Conservation (phyloP, 2,329 filamentous ascomycete genomes). For the Didymella keratinophila region DNA sequence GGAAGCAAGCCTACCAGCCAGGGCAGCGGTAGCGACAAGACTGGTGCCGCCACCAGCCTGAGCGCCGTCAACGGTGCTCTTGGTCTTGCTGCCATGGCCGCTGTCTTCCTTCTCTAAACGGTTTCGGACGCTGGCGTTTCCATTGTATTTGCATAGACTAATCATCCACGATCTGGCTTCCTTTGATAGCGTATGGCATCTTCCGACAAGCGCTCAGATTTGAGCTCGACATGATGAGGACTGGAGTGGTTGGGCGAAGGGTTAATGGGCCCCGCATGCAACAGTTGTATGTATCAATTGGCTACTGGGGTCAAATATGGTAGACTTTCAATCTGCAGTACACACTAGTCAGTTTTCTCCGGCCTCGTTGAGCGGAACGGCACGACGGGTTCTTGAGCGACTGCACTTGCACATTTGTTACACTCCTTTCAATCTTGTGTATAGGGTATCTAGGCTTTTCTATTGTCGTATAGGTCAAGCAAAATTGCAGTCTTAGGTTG, state of each 20-base stretch:
- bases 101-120: conserved; percentile 58
- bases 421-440: conserved; percentile 36
- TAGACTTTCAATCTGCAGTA: conserved; percentile 47
- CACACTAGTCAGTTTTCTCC: conserved; percentile 33
- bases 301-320: conserved; percentile 40
- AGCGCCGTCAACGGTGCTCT: conserved; percentile 54
- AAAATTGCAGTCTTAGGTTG: conserved; percentile 8
- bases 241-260: conserved; percentile 35
- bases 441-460: conserved; percentile 9
- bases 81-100: conserved; percentile 56
- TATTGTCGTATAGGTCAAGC: conserved; percentile 1
- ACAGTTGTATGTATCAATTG: conserved; percentile 49
- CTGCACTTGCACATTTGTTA: conserved; percentile 35
- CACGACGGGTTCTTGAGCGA: conserved; percentile 33
- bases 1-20: conserved; percentile 47
- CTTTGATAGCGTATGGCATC: conserved; percentile 46
- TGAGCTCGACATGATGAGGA: conserved; percentile 34
- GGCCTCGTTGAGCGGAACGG: conserved; percentile 29
- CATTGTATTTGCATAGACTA: conserved; percentile 52
- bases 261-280: conserved; percentile 43
- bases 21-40: conserved; percentile 32
- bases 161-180: conserved; percentile 45
- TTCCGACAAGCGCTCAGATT: conserved; percentile 34
- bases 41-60: conserved; percentile 51
- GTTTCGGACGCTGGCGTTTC: conserved; percentile 49